Percentiles rank a stretch among this genome's conserved stretches.
phyloP scores from a whole-genome alignment of 805 yeast genomes.

The Nakazawaea molendinolei region DNA sequence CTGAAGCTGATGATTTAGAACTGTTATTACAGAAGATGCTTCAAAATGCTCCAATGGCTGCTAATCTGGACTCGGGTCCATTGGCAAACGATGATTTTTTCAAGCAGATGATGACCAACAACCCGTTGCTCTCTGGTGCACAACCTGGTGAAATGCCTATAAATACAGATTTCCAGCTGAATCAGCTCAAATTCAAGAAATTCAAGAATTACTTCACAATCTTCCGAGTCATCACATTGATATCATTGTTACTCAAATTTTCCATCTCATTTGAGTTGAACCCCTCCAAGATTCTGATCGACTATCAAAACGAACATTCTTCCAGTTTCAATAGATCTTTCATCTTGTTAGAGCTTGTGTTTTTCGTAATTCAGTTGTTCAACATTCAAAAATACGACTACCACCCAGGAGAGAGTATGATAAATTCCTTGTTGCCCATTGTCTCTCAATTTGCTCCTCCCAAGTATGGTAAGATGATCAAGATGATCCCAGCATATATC shows the following conservation, averaged over 20 bases:
- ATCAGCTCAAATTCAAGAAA: conserved; percentile 6
- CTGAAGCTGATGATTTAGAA: conserved; percentile 15
- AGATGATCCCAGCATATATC: conserved; percentile 18
- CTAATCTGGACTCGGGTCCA: conserved; percentile 3
- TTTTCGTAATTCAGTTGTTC: conserved; percentile 15
- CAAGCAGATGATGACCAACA: conserved; percentile 2
- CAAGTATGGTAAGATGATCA: conserved; percentile 13
- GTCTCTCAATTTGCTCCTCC: conserved; percentile 19
- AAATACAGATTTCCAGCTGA: background rate
- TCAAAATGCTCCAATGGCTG: conserved; percentile 14
- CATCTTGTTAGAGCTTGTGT: conserved; percentile 16
- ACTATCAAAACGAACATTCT: conserved; percentile 4
- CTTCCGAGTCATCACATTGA: conserved; percentile 15
- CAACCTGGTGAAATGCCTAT: background rate
- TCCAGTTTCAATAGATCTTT: conserved; percentile 20
- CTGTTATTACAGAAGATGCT: conserved; percentile 15
- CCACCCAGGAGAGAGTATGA: conserved; percentile 10
- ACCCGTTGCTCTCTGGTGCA: conserved; percentile 1
- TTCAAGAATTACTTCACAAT: conserved; percentile 15
- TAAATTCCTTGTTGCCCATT: conserved; percentile 16
- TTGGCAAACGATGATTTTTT: conserved; percentile 7
- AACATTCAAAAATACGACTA: conserved; percentile 10
- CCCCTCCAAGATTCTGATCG: conserved; percentile 11
- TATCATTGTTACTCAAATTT: conserved; percentile 10
- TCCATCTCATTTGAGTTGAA: conserved; percentile 6